phyloP scores from a whole-genome alignment of 768 basidiomycete species.

The Russula virescens region DNA sequence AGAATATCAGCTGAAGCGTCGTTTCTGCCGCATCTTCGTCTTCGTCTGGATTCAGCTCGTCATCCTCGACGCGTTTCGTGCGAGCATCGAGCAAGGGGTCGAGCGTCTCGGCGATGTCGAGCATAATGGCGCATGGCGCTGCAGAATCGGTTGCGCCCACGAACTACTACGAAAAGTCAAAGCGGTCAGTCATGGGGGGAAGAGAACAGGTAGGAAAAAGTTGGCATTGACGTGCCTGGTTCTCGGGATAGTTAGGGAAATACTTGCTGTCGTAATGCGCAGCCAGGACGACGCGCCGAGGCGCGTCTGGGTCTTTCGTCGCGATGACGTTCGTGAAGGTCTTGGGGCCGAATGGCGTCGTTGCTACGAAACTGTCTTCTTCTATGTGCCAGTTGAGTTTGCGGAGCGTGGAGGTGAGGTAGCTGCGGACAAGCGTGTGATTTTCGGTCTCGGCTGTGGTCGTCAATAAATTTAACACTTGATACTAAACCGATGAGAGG shows the following conservation, averaged over 20 bases:
- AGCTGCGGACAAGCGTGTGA: slow-evolving; percentile 75
- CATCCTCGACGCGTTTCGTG: slow-evolving; percentile 48
- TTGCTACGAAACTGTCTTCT: slow-evolving; percentile 69
- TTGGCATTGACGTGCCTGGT: slow-evolving; percentile 50
- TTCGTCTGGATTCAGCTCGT: slow-evolving; percentile 45
- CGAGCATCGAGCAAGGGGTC: slow-evolving; percentile 65
- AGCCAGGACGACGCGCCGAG: slow-evolving; percentile 75
- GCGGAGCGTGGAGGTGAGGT: slow-evolving; percentile 69
- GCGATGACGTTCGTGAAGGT: slow-evolving; percentile 89
- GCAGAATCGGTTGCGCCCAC: slow-evolving; percentile 97
- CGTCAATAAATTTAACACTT: background rate
- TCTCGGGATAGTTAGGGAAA: slow-evolving; percentile 60
- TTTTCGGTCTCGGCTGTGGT: slow-evolving; percentile 65
- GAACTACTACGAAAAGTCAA: slow-evolving; percentile 51
- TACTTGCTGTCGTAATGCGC: slow-evolving; percentile 96
- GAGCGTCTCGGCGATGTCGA: slow-evolving; percentile 84
- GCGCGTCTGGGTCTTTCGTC: slow-evolving; percentile 86
- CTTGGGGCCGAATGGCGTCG: slow-evolving; percentile 77
- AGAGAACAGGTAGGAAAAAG: background rate
- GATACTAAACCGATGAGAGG: background rate
- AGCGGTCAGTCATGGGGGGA: background rate
- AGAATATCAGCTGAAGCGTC: slow-evolving; percentile 88
- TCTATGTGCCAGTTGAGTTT: slow-evolving; percentile 84
- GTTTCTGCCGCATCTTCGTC: slow-evolving; percentile 78
- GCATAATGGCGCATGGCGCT: slow-evolving; percentile 88